Conservation (phyloP, 257 asterid species). For the Solanum ahanhuiri region DNA sequence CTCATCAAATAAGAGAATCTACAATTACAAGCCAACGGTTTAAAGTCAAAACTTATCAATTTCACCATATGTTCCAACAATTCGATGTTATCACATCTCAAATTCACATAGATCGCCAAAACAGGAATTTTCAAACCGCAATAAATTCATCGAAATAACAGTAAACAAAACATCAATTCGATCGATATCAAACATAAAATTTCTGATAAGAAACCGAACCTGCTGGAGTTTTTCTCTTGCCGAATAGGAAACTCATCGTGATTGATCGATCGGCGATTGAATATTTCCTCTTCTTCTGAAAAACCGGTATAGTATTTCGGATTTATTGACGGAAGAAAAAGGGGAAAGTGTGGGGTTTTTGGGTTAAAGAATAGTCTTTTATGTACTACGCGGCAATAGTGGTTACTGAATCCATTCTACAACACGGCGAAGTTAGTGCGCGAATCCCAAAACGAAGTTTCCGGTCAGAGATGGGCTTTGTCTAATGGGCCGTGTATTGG, state of each 20-base stretch:
- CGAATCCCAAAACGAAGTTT: not conserved
- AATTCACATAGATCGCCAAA: not conserved
- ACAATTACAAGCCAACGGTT: too few species aligned
- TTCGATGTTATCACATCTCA: not conserved
- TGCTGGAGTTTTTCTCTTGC: constrained; percentile 91
- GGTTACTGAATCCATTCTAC: not conserved
- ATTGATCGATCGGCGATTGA: constrained; percentile 3
- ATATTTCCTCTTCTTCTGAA: not conserved
- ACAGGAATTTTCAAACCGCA: not conserved
- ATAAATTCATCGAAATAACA: not conserved
- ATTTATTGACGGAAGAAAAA: not conserved
- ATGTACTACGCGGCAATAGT: not conserved
- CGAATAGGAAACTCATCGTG: constrained; percentile 85
- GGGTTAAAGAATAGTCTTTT: not conserved
- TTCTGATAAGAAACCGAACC: constrained; percentile 21
- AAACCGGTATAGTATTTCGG: not conserved
- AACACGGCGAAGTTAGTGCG: not conserved
- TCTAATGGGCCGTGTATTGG: not conserved
- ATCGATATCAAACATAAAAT: not conserved
- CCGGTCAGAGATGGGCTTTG: not conserved
- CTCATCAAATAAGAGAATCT: not conserved
- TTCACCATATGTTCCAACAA: not conserved
- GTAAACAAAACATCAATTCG: not conserved
- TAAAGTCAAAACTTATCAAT: not conserved
- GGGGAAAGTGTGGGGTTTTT: not conserved